phyloP scores from a whole-genome alignment of 257 asterid genomes.

The Solanum chiquidenum region DNA sequence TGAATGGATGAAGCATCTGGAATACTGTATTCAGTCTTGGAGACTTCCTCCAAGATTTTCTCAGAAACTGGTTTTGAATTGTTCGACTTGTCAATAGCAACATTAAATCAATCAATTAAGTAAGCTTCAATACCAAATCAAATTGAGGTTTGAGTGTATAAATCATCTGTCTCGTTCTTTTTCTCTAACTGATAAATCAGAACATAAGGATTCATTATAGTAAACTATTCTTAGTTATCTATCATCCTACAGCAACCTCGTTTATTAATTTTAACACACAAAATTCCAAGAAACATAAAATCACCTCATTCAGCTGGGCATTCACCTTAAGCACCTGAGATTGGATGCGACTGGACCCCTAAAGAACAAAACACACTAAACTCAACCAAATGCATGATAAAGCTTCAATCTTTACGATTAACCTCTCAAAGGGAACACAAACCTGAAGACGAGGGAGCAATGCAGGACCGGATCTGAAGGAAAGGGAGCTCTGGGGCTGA shows the following conservation, averaged over 20 bases:
- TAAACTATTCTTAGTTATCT: neutral
- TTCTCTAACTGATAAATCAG: neutral
- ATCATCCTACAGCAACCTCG: neutral
- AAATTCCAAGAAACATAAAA: neutral
- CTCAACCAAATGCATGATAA: neutral
- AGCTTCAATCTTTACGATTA: neutral
- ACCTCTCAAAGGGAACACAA: neutral
- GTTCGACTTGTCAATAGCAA: constrained; percentile 22
- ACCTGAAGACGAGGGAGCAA: constrained; percentile 8
- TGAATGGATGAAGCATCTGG: constrained; percentile 39
- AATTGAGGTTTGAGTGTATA: neutral
- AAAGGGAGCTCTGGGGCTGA: constrained; percentile 14
- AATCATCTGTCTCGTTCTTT: neutral
- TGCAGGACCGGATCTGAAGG: constrained; percentile 23
- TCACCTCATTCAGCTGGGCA: constrained; percentile 40
- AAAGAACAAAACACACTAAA: neutral
- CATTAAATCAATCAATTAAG: constrained; percentile 6
- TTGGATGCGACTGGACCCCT: constrained; percentile 20
- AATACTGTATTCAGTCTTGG: constrained; percentile 14
- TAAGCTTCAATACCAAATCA: neutral
- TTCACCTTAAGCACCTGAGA: constrained; percentile 26
- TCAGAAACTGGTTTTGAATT: constrained; percentile 21
- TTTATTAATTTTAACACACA: neutral
- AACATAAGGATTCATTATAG: neutral
- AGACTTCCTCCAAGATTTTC: constrained; percentile 4